phyloP scores from a whole-genome alignment of 2,329 filamentous ascomycete genomes.

The Microcyclosporella mali region DNA sequence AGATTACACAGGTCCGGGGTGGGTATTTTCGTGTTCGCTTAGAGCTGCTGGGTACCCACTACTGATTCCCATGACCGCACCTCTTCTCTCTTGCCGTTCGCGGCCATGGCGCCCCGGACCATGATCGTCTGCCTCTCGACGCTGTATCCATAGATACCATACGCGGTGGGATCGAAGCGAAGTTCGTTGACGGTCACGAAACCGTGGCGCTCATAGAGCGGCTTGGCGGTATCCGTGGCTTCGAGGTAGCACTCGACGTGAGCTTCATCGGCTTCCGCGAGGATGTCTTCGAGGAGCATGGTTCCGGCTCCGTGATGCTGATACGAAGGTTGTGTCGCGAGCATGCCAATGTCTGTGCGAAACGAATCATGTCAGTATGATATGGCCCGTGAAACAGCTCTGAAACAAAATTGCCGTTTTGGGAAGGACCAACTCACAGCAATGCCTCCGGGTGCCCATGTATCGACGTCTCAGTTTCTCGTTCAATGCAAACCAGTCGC shows the following conservation, averaged over 20 bases:
- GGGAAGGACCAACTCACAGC: conserved; percentile 21
- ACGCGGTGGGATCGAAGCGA: conserved; percentile 28
- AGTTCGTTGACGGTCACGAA: conserved; percentile 28
- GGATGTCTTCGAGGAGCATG: conserved; percentile 36
- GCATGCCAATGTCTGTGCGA: conserved; percentile 30
- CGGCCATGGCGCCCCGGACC: conserved; percentile 24
- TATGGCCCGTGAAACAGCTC: background rate
- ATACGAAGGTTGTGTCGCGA: conserved; percentile 37
- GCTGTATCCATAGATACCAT: conserved; percentile 22
- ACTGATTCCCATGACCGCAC: conserved; percentile 19
- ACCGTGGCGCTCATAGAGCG: conserved; percentile 30
- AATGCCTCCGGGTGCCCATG: conserved; percentile 24
- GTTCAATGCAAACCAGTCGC: conserved; percentile 32
- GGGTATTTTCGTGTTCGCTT: too few species aligned
- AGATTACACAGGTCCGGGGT: too few species aligned
- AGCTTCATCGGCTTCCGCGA: conserved; percentile 37
- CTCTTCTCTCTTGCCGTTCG: conserved; percentile 11
- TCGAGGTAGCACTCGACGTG: conserved; percentile 39
- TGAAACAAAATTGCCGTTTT: background rate
- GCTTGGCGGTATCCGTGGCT: conserved; percentile 31
- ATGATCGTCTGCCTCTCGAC: conserved; percentile 30
- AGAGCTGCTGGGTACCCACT: background rate
- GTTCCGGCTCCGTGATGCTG: conserved; percentile 39
- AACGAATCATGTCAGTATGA: too few species aligned
- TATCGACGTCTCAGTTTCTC: conserved; percentile 26